Evolutionary conservation across 495 filamentous ascomycete species (phyloP).

Genomic region (Podospora didyma): DNA sequence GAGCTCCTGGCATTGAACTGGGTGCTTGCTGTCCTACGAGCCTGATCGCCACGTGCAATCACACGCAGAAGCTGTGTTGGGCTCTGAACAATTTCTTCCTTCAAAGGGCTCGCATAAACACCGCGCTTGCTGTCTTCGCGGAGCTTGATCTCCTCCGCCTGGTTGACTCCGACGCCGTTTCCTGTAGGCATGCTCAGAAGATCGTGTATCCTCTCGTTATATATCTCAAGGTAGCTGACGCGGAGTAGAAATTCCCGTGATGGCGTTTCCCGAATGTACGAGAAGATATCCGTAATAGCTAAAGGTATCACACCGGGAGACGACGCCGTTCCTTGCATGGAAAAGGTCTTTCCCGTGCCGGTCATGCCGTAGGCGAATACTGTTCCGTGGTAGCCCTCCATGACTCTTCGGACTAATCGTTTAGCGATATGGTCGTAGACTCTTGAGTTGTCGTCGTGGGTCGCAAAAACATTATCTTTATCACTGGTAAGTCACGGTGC

Average conservation of each 20-base stretch:
- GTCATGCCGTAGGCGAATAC: slow-evolving; percentile 99
- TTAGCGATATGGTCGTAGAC: slow-evolving; percentile 94
- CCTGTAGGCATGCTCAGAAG: slow-evolving; percentile 69
- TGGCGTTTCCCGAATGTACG: slow-evolving; percentile 95
- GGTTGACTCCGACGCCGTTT: slow-evolving; percentile 39
- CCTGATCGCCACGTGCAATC: slow-evolving; percentile 90
- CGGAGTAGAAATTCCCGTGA: slow-evolving; percentile 90
- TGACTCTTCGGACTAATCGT: slow-evolving; percentile 88
- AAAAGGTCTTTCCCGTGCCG: slow-evolving; percentile 97
- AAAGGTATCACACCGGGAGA: slow-evolving; percentile 97
- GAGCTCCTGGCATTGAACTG: slow-evolving; percentile 96
- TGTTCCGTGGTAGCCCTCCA: slow-evolving; percentile 98
- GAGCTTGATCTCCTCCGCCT: slow-evolving; percentile 87
- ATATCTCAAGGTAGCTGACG: slow-evolving; percentile 97
- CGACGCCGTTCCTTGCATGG: slow-evolving; percentile 96
- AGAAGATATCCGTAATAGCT: slow-evolving; percentile 98
- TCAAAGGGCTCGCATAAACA: slow-evolving; percentile 92
- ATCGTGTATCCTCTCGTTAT: slow-evolving; percentile 97
- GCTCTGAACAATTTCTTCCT: slow-evolving; percentile 98
- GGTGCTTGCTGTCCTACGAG: slow-evolving; percentile 83
- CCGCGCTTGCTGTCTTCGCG: slow-evolving; percentile 94
- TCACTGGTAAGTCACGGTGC: slow-evolving; percentile 11
- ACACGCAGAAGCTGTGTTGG: slow-evolving; percentile 92
- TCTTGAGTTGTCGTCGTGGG: slow-evolving; percentile 85
- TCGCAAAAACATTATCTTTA: slow-evolving; percentile 90